phyloP scores from a whole-genome alignment of 495 filamentous ascomycete genomes.

The Penicillium salamii region DNA sequence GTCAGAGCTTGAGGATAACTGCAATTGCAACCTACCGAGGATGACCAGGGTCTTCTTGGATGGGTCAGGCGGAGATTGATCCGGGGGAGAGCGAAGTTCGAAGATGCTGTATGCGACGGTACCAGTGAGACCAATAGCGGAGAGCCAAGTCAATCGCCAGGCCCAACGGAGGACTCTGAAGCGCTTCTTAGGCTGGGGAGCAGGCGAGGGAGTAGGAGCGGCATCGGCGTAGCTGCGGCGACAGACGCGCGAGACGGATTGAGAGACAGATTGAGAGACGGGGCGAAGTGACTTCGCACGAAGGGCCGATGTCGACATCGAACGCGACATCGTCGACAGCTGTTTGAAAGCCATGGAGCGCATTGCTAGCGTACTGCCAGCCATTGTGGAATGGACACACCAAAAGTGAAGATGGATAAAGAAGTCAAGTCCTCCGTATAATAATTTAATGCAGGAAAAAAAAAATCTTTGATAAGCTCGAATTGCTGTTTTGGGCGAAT shows the following conservation, averaged over 20 bases:
- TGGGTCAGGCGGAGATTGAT: slow-evolving; percentile 78
- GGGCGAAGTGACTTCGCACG: slow-evolving; percentile 28
- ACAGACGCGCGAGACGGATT: slow-evolving; percentile 30
- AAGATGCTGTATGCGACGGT: slow-evolving; percentile 81
- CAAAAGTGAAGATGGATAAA: slow-evolving; percentile 11
- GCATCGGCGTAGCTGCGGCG: slow-evolving; percentile 44
- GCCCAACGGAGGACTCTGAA: slow-evolving; percentile 59
- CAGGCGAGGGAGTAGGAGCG: slow-evolving; percentile 31
- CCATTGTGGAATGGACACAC: slow-evolving; percentile 30
- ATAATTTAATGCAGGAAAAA: slow-evolving; percentile 15
- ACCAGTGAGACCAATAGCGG: slow-evolving; percentile 61
- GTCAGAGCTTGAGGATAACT: background rate
- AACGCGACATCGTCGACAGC: slow-evolving; percentile 41
- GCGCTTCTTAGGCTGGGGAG: slow-evolving; percentile 44
- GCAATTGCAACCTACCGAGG: slow-evolving; percentile 63
- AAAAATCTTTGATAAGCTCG: slow-evolving; percentile 26
- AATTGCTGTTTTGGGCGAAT: slow-evolving; percentile 43
- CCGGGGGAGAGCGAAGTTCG: slow-evolving; percentile 71
- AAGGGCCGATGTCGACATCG: slow-evolving; percentile 31
- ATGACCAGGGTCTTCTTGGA: slow-evolving; percentile 96
- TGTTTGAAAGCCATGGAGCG: slow-evolving; percentile 37
- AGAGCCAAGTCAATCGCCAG: slow-evolving; percentile 76
- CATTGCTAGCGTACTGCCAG: slow-evolving; percentile 41
- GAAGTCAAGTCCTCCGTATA: slow-evolving; percentile 5
- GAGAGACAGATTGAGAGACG: slow-evolving; percentile 27